Evolutionary conservation across 768 basidiomycete genomes (phyloP), one percentile per base, ranked within the genome.

Genomic region (Suillus americanus): DNA sequence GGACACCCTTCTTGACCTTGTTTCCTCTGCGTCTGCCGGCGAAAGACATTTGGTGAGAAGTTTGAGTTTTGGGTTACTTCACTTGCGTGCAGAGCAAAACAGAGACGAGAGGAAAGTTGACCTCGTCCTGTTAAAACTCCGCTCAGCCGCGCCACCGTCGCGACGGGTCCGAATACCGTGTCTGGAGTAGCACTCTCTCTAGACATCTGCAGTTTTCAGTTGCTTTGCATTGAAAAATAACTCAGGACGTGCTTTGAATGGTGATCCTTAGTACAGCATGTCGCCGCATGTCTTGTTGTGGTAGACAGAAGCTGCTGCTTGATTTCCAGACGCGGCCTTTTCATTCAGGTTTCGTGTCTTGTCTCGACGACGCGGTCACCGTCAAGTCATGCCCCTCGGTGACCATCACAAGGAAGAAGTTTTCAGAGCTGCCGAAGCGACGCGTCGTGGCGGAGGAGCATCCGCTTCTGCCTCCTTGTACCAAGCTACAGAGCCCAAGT

Each of bases 1-100:
- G 95, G 61, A 99, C 92, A 75, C 96, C 97, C 87, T 98, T 98
- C 83, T 98, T 99, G 79, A 93, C 94, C 79, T 98, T 98, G 83
- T 94, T 95, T 74, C 89, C 89, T 75, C 91, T 86, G 76, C 91
- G 89, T 81, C 90, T 87, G 74, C 89, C 91, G 71, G 92, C 90
- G 75, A 91, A 92, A 72, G 91, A 92, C 90, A 92, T 93, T 76
- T 76, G 82, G 68, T 67, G 70, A 69, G 66, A 69, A 67, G 48
- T 62, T 62, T 54, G 18, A 53, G 28, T 63, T 67, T 68, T 57
- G 38, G 25, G 61, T 64, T 65, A 64, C 69, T 70, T 66, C 67
- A 74, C 70, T 68, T 69, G 68, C 68, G 71, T 73, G 71, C 70
- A 68, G 68, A 70, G 71, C 72, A 73, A 71, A 65, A 55, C 65